Conservation (phyloP, 176 grass and related monocot genomes). For the Oryza nivara region DNA sequence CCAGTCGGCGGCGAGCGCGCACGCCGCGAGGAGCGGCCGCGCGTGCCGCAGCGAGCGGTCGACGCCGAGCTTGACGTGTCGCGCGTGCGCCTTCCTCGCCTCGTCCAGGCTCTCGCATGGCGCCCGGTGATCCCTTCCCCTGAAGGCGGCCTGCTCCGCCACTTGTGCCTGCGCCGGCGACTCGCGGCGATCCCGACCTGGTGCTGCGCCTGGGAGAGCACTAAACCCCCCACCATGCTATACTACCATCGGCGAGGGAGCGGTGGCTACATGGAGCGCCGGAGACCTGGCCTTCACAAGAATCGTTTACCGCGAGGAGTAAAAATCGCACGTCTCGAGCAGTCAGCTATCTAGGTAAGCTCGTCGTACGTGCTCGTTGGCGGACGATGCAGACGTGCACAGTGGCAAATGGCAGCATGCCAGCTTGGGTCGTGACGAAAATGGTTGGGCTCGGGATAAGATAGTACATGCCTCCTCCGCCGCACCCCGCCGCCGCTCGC, state of each 20-base stretch:
- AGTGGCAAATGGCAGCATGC: slow-evolving; percentile 3
- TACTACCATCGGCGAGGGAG: slow-evolving; percentile 36
- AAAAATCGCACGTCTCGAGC: slow-evolving; percentile 7
- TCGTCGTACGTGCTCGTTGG: background rate
- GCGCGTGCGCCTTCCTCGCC: too few relatives aligned
- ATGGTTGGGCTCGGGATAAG: slow-evolving; percentile 41
- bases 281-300: background rate
- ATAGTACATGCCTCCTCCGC: background rate
- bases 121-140: too few relatives aligned
- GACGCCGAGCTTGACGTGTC: too few relatives aligned
- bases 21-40: too few relatives aligned
- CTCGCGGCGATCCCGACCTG: background rate
- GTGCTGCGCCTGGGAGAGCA: slow-evolving; percentile 51
- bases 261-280: slow-evolving; percentile 29
- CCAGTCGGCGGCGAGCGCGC: too few relatives aligned
- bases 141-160: too few relatives aligned
- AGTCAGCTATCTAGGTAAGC: background rate
- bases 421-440: background rate
- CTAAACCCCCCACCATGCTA: slow-evolving; percentile 62
- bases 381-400: slow-evolving; percentile 19
- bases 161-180: too few relatives aligned
- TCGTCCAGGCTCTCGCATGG: too few relatives aligned
- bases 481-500: too few relatives aligned
- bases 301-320: slow-evolving; percentile 24
- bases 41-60: too few relatives aligned